A percentile compares a stretch with the other conserved stretches of the same genome.
These are phyloP conservation scores for Saccharum hybrid DNA, from an alignment of 202 grass and related monocot species.

Conservation along the genomic window DNA sequence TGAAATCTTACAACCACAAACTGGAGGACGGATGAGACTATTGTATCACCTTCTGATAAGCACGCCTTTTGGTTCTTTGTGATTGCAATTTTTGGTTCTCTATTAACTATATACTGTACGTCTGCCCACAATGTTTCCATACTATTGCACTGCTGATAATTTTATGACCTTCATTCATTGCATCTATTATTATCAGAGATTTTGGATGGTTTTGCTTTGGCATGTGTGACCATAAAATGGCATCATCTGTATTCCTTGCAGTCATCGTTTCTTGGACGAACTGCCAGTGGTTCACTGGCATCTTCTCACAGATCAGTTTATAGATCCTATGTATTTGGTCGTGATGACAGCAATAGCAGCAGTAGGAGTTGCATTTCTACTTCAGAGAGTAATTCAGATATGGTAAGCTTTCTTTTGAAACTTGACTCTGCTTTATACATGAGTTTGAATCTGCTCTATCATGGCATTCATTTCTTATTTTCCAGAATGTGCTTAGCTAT, in stretches of 20 bases:
- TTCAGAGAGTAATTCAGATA: conserved; percentile 53
- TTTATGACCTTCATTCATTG: neutral
- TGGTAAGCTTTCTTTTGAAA: conserved; percentile 41
- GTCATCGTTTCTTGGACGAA: conserved; percentile 86
- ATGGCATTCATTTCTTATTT: neutral
- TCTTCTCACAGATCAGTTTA: conserved; percentile 68
- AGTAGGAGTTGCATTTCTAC: conserved; percentile 63
- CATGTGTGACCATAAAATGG: conserved; percentile 23
- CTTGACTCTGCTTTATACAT: neutral
- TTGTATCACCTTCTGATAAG: conserved; percentile 1
- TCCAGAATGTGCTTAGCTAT: neutral
- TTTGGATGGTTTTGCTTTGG: neutral
- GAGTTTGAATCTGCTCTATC: neutral
- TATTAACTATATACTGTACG: neutral
- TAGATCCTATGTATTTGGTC: conserved; percentile 76
- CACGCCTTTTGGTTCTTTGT: neutral
- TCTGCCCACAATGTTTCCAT: conserved; percentile 15
- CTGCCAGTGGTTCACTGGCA: conserved; percentile 56
- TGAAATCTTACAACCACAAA: neutral
- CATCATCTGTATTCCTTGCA: conserved; percentile 44
- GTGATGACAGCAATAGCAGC: conserved; percentile 76
- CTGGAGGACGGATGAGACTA: neutral
- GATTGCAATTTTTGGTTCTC: neutral
- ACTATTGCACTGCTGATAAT: neutral
- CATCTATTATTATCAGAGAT: neutral